phyloP scores from a whole-genome alignment of 2,329 filamentous ascomycete species.

The Parascedosporium putredinis region DNA sequence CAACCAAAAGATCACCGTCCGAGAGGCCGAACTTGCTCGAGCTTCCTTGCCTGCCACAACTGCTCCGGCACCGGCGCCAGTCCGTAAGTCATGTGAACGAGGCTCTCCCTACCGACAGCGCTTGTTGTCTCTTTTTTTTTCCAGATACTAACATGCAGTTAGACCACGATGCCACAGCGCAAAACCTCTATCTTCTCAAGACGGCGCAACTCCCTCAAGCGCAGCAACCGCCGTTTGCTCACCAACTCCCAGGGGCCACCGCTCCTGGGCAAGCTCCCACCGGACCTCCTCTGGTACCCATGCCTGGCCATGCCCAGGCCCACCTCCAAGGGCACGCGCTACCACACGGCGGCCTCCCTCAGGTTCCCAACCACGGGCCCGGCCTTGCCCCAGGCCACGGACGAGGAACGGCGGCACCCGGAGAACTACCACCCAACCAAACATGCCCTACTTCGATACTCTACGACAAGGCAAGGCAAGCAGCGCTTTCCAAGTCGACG shows the following conservation, averaged over 20 bases:
- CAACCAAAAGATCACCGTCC: slow-evolving; percentile 1
- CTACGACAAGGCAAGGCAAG: slow-evolving; percentile 49
- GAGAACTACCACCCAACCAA: slow-evolving; percentile 44
- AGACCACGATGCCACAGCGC: slow-evolving; percentile 1
- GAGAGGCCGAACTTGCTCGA: slow-evolving; percentile 5
- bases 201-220: not conserved
- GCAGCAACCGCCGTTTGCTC: slow-evolving; percentile 1
- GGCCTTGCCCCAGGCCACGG: not conserved
- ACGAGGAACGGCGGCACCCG: slow-evolving; percentile 1
- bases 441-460: slow-evolving; percentile 42
- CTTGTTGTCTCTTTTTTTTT: no score
- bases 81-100: not conserved
- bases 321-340: not conserved
- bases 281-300: not conserved
- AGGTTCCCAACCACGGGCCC: not conserved
- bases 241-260: not conserved
- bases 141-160: not conserved
- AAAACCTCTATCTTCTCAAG: slow-evolving; percentile 6
- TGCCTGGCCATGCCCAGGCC: slow-evolving; percentile 4
- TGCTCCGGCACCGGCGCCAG: not conserved
- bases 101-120: no score
- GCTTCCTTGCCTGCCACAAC: not conserved
- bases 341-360: not conserved
- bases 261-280: not conserved
- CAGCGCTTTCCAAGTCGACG: slow-evolving; percentile 45